Evolutionary conservation across 2,329 filamentous ascomycete genomes (phyloP).

Genomic region (Akanthomyces lecanii): DNA sequence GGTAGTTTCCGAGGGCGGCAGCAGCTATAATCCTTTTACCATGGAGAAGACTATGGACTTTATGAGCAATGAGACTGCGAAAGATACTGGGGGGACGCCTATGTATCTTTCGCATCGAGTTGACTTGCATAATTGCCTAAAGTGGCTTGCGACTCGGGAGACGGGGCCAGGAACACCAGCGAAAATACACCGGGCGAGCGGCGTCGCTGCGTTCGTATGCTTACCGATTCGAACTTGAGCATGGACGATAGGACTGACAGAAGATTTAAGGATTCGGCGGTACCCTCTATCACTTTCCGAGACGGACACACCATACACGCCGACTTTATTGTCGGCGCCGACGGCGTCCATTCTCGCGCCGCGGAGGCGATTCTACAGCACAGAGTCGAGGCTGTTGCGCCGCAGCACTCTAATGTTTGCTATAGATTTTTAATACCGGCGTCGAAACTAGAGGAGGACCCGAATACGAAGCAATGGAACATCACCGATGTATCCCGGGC

Average conservation of each 20-base stretch:
- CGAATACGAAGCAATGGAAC: constrained; percentile 29
- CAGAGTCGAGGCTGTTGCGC: constrained; percentile 24
- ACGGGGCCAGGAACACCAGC: constrained; percentile 26
- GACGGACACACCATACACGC: constrained; percentile 25
- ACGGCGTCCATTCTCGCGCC: constrained; percentile 38
- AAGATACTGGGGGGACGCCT: constrained; percentile 26
- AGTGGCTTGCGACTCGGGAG: constrained; percentile 29
- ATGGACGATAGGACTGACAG: background rate
- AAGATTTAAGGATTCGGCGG: constrained; percentile 22
- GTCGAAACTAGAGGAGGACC: constrained; percentile 28
- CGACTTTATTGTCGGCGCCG: constrained; percentile 33
- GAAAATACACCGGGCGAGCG: constrained; percentile 23
- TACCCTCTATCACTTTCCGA: constrained; percentile 27
- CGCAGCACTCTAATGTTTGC: constrained; percentile 30
- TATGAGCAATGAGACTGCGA: constrained; percentile 19
- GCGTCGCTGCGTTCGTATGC: constrained; percentile 19
- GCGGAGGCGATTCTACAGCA: constrained; percentile 27
- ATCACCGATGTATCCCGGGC: constrained; percentile 24
- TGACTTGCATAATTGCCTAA: constrained; percentile 36
- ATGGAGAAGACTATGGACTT: constrained; percentile 20
- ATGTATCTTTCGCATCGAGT: constrained; percentile 37
- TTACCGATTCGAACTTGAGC: background rate
- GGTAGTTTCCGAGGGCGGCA: constrained; percentile 20
- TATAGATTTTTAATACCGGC: constrained; percentile 34
- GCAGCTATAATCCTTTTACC: constrained; percentile 25